A percentile compares a stretch with the other conserved stretches of the same genome.
Evolutionary conservation across 2,329 filamentous ascomycete genomes (phyloP).

Genomic region (Samsoniella hepiali): DNA sequence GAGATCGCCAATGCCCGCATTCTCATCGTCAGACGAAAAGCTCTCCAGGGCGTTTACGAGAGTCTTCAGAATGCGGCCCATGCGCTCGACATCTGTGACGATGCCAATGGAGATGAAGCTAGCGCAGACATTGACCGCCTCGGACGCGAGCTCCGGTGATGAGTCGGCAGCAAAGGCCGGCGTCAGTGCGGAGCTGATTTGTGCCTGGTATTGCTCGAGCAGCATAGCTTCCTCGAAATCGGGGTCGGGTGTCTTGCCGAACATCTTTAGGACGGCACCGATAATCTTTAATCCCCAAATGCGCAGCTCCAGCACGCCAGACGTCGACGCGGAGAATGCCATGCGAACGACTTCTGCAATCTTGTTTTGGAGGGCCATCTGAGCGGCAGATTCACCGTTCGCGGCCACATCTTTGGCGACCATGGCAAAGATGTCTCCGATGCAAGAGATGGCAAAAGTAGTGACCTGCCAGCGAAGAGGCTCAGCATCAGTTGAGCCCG

Average conservation of each 20-base stretch:
- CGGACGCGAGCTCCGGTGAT: constrained; percentile 89
- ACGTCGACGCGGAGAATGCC: constrained; percentile 95
- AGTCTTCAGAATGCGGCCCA: constrained; percentile 95
- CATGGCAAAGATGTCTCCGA: constrained; percentile 77
- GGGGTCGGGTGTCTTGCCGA: constrained; percentile 90
- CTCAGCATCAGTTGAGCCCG: constrained; percentile 66
- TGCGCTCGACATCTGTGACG: constrained; percentile 95
- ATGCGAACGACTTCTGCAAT: constrained; percentile 93
- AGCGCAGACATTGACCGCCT: constrained; percentile 96
- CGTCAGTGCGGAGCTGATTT: constrained; percentile 94
- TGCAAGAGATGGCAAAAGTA: constrained; percentile 86
- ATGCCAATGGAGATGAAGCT: constrained; percentile 97
- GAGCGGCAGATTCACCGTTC: constrained; percentile 74
- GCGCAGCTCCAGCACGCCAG: constrained; percentile 82
- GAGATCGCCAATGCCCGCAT: constrained; percentile 85
- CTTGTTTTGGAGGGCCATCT: constrained; percentile 73
- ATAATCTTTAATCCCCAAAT: constrained; percentile 93
- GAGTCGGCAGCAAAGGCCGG: constrained; percentile 95
- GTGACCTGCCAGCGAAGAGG: constrained; percentile 92
- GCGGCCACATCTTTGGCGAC: constrained; percentile 75
- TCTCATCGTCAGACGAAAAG: constrained; percentile 77
- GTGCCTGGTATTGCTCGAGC: constrained; percentile 95
- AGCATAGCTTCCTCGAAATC: constrained; percentile 97
- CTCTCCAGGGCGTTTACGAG: constrained; percentile 88
- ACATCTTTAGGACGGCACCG: constrained; percentile 89